Evolutionary conservation across 805 yeast species (phyloP).

Genomic region (Wickerhamiella brachini): DNA sequence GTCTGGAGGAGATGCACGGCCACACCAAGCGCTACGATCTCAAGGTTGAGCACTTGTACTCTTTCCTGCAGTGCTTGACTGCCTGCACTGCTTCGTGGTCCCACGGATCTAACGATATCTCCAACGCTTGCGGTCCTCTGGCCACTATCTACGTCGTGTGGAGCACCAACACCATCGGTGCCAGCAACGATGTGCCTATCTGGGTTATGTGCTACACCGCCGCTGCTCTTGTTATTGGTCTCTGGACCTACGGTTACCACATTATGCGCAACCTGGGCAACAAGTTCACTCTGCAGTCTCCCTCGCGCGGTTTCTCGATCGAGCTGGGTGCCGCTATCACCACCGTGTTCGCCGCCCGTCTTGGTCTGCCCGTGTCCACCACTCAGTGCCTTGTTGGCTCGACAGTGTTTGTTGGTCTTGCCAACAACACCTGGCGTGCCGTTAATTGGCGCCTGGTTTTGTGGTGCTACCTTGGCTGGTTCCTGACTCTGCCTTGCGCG

Average conservation of each 20-base stretch:
- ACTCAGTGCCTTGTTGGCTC: slow-evolving; percentile 73
- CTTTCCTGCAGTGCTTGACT: slow-evolving; percentile 55
- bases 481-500: slow-evolving; percentile 58
- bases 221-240: slow-evolving; percentile 49
- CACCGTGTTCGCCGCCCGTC: slow-evolving; percentile 59
- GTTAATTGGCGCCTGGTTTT: slow-evolving; percentile 67
- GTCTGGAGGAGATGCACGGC: slow-evolving; percentile 37
- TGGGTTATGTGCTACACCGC: slow-evolving; percentile 64
- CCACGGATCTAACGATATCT: slow-evolving; percentile 69
- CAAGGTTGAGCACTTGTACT: slow-evolving; percentile 53
- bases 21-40: slow-evolving; percentile 54
- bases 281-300: slow-evolving; percentile 60
- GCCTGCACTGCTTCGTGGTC: slow-evolving; percentile 74
- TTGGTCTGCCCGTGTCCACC: slow-evolving; percentile 60
- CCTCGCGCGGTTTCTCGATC: slow-evolving; percentile 63
- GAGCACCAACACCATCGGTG: slow-evolving; percentile 34
- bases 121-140: slow-evolving; percentile 67
- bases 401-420: slow-evolving; percentile 59
- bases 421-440: slow-evolving; percentile 47
- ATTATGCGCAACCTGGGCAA: slow-evolving; percentile 62
- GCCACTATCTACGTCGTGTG: slow-evolving; percentile 51
- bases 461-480: slow-evolving; percentile 63
- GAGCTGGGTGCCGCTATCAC: slow-evolving; percentile 71
- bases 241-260: slow-evolving; percentile 59
- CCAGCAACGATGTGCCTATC: slow-evolving; percentile 43